These are phyloP conservation scores for Xylaria curta DNA, from an alignment of 495 filamentous ascomycete genomes.

Conservation along the genomic window DNA sequence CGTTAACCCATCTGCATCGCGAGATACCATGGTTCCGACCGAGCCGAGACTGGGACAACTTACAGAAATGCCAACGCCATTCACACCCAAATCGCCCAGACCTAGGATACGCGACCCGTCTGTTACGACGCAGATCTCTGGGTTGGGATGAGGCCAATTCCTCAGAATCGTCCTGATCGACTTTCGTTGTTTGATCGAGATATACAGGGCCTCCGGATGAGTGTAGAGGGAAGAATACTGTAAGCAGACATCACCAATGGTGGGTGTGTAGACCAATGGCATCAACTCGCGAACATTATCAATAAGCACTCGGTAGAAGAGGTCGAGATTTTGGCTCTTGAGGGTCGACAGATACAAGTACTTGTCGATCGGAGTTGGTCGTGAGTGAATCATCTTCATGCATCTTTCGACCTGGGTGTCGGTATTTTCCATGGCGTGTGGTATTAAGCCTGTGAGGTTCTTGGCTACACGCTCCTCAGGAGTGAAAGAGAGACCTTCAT, in stretches of 20 bases:
- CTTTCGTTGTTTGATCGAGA: constrained; percentile 87
- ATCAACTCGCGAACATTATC: constrained; percentile 91
- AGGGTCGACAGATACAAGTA: constrained; percentile 91
- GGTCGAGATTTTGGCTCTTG: constrained; percentile 85
- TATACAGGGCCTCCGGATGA: constrained; percentile 91
- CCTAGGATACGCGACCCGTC: constrained; percentile 97
- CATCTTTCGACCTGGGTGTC: constrained; percentile 60
- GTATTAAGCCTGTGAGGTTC: constrained; percentile 64
- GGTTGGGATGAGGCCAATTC: constrained; percentile 87
- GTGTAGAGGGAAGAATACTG: constrained; percentile 97
- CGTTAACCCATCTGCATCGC: constrained; percentile 26
- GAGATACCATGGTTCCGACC: constrained; percentile 5
- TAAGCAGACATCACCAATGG: constrained; percentile 94
- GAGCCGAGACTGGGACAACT: constrained; percentile 45
- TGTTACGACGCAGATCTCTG: constrained; percentile 96
- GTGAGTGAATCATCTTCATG: constrained; percentile 72
- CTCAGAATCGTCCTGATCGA: constrained; percentile 81
- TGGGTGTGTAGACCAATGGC: constrained; percentile 95
- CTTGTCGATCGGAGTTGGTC: constrained; percentile 85
- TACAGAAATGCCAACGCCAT: constrained; percentile 98
- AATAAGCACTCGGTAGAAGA: constrained; percentile 93
- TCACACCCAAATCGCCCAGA: constrained; percentile 93
- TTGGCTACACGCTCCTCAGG: constrained; percentile 61
- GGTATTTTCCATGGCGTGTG: constrained; percentile 61
- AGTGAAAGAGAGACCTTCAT: constrained; percentile 61